Conservation (phyloP, 164 flowering plant species). For the Dillenia suffruticosa region DNA sequence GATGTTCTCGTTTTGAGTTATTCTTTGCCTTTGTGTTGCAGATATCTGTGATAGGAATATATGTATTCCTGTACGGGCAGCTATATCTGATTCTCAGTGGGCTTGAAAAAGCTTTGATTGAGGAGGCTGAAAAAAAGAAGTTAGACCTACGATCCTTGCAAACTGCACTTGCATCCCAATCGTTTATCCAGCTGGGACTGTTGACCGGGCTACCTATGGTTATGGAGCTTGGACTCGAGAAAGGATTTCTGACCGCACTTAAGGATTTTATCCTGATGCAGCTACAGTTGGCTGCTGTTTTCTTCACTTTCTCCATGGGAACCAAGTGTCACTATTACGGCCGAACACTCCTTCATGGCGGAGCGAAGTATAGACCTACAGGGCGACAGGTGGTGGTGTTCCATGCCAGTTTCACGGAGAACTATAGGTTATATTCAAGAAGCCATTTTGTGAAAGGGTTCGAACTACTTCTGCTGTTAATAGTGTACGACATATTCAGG, state of each 20-base stretch:
- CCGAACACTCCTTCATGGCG: conserved; percentile 90
- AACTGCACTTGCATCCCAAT: conserved; percentile 90
- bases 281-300: conserved; percentile 84
- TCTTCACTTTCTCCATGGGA: conserved; percentile 93
- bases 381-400: conserved; percentile 91
- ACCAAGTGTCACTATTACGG: conserved; percentile 86
- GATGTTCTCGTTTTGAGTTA: no score
- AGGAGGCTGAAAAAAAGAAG: conserved; percentile 59
- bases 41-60: conserved; percentile 75
- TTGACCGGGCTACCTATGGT: conserved; percentile 93
- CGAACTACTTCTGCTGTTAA: conserved; percentile 71
- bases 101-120: conserved; percentile 55
- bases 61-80: conserved; percentile 95
- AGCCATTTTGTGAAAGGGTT: conserved; percentile 97
- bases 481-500: conserved; percentile 68
- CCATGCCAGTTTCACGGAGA: conserved; percentile 85
- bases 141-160: conserved; percentile 53
- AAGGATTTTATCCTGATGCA: conserved; percentile 93
- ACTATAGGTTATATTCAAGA: conserved; percentile 83
- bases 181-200: conserved; percentile 93
- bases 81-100: conserved; percentile 93
- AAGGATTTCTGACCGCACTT: conserved; percentile 77
- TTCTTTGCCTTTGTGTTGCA: conserved; percentile 29
- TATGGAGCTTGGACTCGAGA: conserved; percentile 90
- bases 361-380: conserved; percentile 91